These are phyloP conservation scores for Fusarium sp. DNA, from an alignment of 2,329 filamentous ascomycete genomes.

Conservation along the genomic window DNA sequence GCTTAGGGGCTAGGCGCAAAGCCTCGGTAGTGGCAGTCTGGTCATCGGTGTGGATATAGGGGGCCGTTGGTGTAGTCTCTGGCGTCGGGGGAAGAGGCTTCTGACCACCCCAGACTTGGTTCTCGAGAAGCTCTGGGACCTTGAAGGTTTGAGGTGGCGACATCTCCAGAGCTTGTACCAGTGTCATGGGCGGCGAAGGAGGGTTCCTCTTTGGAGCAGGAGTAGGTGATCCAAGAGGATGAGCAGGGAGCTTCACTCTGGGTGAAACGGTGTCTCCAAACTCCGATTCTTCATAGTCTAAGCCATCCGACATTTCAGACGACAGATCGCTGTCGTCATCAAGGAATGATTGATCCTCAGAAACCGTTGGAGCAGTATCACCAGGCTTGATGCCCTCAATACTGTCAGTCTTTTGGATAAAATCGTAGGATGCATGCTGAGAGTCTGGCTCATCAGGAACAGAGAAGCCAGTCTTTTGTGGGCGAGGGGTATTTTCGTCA, in stretches of 20 bases:
- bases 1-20: slow-evolving; percentile 54
- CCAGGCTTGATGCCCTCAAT: slow-evolving; percentile 61
- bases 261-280: slow-evolving; percentile 40
- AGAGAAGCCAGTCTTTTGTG: slow-evolving; percentile 40
- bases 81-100: slow-evolving; percentile 60
- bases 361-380: slow-evolving; percentile 50
- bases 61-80: slow-evolving; percentile 63
- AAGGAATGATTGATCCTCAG: slow-evolving; percentile 62
- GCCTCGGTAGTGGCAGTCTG: slow-evolving; percentile 55
- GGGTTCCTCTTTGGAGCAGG: slow-evolving; percentile 51
- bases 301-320: slow-evolving; percentile 73
- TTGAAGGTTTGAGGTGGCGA: slow-evolving; percentile 43
- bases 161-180: slow-evolving; percentile 49
- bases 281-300: slow-evolving; percentile 61
- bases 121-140: slow-evolving; percentile 46
- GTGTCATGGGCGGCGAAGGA: slow-evolving; percentile 49
- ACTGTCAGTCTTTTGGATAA: slow-evolving; percentile 69
- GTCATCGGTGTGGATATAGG: slow-evolving; percentile 52
- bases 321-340: slow-evolving; percentile 73
- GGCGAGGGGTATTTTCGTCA: slow-evolving; percentile 51
- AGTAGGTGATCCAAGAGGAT: slow-evolving; percentile 54
- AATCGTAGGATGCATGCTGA: slow-evolving; percentile 66
- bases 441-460: slow-evolving; percentile 43
- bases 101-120: slow-evolving; percentile 40
- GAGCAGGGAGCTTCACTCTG: slow-evolving; percentile 51